Percentiles rank a stretch among this genome's conserved stretches.
Conservation (phyloP, 345 rosid species). For the Sapria himalayana region DNA sequence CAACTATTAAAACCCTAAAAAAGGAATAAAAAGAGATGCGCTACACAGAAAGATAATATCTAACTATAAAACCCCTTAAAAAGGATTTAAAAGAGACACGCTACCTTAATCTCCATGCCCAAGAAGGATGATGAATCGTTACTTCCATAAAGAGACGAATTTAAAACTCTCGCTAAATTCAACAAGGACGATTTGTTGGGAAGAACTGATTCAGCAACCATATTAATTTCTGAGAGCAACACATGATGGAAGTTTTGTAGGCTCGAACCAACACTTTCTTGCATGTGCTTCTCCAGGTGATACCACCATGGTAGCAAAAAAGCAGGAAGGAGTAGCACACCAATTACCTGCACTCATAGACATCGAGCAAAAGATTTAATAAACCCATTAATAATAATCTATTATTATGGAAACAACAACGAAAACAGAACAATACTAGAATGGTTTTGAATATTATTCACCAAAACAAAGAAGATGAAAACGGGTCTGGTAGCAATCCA, state of each 20-base stretch:
- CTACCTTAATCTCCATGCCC: background rate
- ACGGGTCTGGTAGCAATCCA: too few species aligned
- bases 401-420: too few species aligned
- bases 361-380: too few species aligned
- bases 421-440: too few species aligned
- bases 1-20: too few species aligned
- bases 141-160: background rate
- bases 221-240: background rate
- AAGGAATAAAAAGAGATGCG: too few species aligned
- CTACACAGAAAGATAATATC: too few species aligned
- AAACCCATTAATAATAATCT: too few species aligned
- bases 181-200: background rate
- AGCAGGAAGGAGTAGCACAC: background rate
- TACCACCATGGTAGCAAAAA: background rate
- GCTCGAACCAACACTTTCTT: background rate
- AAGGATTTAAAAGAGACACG: background rate
- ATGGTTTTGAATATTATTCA: too few species aligned
- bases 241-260: background rate
- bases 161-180: background rate
- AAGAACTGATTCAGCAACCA: background rate
- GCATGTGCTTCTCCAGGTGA: background rate
- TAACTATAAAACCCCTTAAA: too few species aligned
- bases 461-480: too few species aligned
- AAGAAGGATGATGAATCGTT: background rate
- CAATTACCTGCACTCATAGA: conserved; percentile 1